Percentiles rank a stretch among this genome's conserved stretches.
Conservation (phyloP, 2,329 filamentous ascomycete species). For the Orbilia ellipsospora region DNA sequence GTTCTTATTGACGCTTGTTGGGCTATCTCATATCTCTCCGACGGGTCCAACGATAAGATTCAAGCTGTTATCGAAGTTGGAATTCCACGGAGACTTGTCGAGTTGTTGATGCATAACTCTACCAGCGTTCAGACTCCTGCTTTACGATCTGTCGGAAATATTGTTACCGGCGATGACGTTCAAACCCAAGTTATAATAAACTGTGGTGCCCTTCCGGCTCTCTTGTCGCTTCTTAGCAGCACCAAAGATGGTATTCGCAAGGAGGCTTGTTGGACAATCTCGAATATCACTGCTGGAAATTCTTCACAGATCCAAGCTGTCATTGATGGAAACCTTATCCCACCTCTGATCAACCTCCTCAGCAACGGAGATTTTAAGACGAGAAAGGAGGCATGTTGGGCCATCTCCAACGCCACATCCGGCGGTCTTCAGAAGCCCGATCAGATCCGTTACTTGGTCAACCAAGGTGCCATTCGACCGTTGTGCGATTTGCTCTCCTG, state of each 20-base stretch:
- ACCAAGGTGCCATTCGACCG: conserved; percentile 95
- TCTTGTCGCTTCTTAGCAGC: conserved; percentile 93
- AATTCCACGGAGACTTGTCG: conserved; percentile 93
- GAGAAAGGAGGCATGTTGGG: conserved; percentile 99
- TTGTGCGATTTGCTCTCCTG: conserved; percentile 93
- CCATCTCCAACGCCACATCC: conserved; percentile 97
- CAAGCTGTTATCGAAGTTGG: conserved; percentile 98
- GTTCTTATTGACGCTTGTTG: conserved; percentile 99
- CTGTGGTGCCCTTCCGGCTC: conserved; percentile 88
- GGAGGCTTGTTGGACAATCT: conserved; percentile 99
- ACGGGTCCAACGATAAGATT: conserved; percentile 98
- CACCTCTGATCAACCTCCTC: conserved; percentile 92
- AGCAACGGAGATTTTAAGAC: conserved; percentile 99
- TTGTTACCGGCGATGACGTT: conserved; percentile 97
- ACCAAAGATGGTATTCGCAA: conserved; percentile 99
- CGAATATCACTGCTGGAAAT: conserved; percentile 98
- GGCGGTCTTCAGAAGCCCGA: conserved; percentile 98
- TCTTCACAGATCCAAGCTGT: conserved; percentile 97
- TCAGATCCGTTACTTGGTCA: conserved; percentile 94
- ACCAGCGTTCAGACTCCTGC: conserved; percentile 98
- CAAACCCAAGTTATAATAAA: conserved; percentile 99
- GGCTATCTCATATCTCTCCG: conserved; percentile 98
- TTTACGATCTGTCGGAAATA: conserved; percentile 96
- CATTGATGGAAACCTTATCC: conserved; percentile 96
- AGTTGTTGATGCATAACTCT: conserved; percentile 97